Conservation (phyloP, 2,329 filamentous ascomycete genomes). For the Colletotrichum higginsianum region DNA sequence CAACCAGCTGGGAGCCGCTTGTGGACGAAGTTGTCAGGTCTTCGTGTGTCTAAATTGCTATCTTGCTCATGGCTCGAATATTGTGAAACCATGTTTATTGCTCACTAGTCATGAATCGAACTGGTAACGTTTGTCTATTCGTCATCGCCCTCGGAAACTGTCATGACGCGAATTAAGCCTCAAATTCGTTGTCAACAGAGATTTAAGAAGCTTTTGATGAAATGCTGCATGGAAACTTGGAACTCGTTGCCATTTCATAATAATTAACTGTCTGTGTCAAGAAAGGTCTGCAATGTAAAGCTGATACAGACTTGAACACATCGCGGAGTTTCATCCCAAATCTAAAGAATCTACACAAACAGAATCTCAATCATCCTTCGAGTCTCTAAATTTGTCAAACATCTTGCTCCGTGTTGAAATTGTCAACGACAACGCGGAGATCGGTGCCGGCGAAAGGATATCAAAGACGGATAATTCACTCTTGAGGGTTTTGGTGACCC, state of each 20-base stretch:
- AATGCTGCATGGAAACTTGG: accelerated
- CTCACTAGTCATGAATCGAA: too few relatives aligned
- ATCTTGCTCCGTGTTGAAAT: neutral
- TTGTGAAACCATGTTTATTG: neutral
- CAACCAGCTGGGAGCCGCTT: neutral
- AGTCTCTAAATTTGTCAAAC: neutral
- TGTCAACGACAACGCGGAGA: neutral
- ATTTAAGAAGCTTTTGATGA: too few relatives aligned
- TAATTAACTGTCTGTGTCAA: too few relatives aligned
- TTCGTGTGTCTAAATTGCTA: neutral
- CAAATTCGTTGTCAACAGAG: too few relatives aligned
- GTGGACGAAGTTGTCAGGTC: neutral
- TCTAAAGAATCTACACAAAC: too few relatives aligned
- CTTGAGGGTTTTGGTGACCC: conserved; percentile 44
- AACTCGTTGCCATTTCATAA: too few relatives aligned
- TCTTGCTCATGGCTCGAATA: neutral
- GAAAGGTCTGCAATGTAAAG: accelerated
- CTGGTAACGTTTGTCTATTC: too few relatives aligned
- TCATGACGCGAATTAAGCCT: too few relatives aligned
- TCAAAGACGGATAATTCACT: conserved; percentile 46
- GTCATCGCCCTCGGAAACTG: too few relatives aligned
- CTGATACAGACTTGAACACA: too few relatives aligned
- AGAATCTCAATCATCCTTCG: too few relatives aligned
- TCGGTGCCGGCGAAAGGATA: conserved; percentile 31
- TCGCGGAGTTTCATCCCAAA: too few relatives aligned